Percentiles rank a stretch among this genome's conserved stretches.
Evolutionary conservation across 208 protist genomes (phyloP).

Genomic region (Trypanosoma melophagium): DNA sequence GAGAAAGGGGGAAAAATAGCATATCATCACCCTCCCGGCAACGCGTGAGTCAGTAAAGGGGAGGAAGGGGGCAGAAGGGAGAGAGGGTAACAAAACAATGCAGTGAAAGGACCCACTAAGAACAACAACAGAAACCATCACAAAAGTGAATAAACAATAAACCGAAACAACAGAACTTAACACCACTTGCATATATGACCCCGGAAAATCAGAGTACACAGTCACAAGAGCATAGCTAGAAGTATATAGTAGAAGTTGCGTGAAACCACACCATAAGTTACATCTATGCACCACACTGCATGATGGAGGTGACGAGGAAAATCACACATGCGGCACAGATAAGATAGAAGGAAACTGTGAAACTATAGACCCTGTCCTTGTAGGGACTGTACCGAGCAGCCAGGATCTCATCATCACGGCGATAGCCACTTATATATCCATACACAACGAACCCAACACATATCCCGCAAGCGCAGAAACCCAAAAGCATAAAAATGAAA

Average conservation of each 20-base stretch:
- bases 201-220: no score
- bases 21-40: no score
- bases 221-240: no score
- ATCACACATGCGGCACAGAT: constrained; percentile 10
- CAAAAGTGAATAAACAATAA: no score
- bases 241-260: no score
- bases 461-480: background rate
- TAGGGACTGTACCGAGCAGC: constrained; percentile 1
- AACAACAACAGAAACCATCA: no score
- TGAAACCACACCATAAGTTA: background rate
- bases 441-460: background rate
- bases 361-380: constrained; percentile 10
- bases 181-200: no score
- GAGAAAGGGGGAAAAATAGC: background rate
- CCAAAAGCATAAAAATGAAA: background rate
- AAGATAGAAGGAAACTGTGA: constrained; percentile 10
- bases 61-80: background rate
- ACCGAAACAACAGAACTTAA: no score
- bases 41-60: background rate
- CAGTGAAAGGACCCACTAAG: no score
- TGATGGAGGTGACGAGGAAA: constrained; percentile 7
- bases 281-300: constrained; percentile 4
- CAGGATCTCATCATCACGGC: constrained; percentile 1
- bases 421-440: constrained; percentile 4
- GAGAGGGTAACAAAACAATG: no score